Conservation (phyloP, 2,329 filamentous ascomycete species). For the Laburnicola sp. region DNA sequence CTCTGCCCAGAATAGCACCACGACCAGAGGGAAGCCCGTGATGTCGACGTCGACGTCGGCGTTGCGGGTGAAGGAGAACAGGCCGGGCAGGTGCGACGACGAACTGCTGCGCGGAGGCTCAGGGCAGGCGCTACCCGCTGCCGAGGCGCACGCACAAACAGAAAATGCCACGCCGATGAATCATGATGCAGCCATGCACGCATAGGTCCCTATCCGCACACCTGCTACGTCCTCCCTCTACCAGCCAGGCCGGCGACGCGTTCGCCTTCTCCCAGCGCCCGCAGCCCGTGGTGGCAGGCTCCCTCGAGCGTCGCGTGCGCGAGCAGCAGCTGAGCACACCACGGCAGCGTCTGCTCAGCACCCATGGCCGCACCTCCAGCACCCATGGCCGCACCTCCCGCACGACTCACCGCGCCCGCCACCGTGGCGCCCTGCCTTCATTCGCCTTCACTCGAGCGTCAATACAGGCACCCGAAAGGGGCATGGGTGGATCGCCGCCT, state of each 20-base stretch:
- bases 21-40: not conserved
- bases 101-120: not conserved
- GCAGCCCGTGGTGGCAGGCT: too few relatives aligned
- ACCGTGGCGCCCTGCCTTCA: too few relatives aligned
- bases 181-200: too few relatives aligned
- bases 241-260: too few relatives aligned
- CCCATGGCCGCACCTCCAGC: too few relatives aligned
- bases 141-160: conserved; percentile 1
- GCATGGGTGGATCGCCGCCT: conserved; percentile 18
- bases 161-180: too few relatives aligned
- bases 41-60: conserved; percentile 2
- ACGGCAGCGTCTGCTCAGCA: not conserved
- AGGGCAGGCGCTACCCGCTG: conserved; percentile 3
- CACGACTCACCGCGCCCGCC: not conserved
- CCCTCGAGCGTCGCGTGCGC: conserved; percentile 7
- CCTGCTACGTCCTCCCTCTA: too few relatives aligned
- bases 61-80: not conserved
- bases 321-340: not conserved
- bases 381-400: too few relatives aligned
- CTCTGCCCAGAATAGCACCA: conserved; percentile 28
- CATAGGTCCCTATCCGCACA: too few relatives aligned
- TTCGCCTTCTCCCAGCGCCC: too few relatives aligned
- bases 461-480: conserved; percentile 18
- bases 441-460: conserved; percentile 10
- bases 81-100: not conserved